Evolutionary conservation across 306 rosid genomes (phyloP).

Genomic region (Cicer bijugum): DNA sequence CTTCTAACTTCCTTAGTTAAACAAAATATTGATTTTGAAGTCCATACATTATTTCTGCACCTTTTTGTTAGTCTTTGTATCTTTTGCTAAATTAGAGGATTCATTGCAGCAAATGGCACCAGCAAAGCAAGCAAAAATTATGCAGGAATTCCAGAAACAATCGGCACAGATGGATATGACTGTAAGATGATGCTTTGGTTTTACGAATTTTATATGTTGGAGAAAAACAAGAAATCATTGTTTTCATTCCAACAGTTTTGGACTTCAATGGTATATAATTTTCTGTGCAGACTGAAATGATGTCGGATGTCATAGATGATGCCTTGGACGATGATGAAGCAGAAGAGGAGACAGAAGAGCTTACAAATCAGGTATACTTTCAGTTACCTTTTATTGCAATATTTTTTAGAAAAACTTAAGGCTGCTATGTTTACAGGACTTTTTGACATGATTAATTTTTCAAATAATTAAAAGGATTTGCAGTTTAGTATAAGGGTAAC

Average conservation of each 20-base stretch:
- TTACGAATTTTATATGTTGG: conserved; percentile 23
- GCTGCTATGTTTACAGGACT: background rate
- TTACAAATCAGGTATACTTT: conserved; percentile 81
- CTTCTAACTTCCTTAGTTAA: conserved; percentile 27
- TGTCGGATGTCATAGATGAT: conserved; percentile 95
- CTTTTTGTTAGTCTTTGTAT: background rate
- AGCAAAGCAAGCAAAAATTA: conserved; percentile 77
- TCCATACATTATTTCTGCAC: conserved; percentile 11
- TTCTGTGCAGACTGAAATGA: conserved; percentile 91
- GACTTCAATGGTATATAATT: conserved; percentile 42
- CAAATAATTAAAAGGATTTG: conserved; percentile 22
- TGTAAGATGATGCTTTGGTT: conserved; percentile 60
- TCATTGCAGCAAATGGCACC: conserved; percentile 94
- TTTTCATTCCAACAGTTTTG: conserved; percentile 28
- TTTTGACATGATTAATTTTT: conserved; percentile 21
- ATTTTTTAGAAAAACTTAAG: background rate
- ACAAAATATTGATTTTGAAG: conserved; percentile 28
- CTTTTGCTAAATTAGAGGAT: conserved; percentile 43
- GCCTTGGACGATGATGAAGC: conserved; percentile 93
- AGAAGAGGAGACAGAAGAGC: conserved; percentile 95
- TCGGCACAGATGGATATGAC: conserved; percentile 99
- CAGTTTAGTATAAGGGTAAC: conserved; percentile 13
- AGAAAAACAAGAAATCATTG: conserved; percentile 8
- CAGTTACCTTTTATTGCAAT: conserved; percentile 38
- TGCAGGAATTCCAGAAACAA: conserved; percentile 89